phyloP scores from a whole-genome alignment of 306 rosid genomes.

The Gillenia trifoliata region DNA sequence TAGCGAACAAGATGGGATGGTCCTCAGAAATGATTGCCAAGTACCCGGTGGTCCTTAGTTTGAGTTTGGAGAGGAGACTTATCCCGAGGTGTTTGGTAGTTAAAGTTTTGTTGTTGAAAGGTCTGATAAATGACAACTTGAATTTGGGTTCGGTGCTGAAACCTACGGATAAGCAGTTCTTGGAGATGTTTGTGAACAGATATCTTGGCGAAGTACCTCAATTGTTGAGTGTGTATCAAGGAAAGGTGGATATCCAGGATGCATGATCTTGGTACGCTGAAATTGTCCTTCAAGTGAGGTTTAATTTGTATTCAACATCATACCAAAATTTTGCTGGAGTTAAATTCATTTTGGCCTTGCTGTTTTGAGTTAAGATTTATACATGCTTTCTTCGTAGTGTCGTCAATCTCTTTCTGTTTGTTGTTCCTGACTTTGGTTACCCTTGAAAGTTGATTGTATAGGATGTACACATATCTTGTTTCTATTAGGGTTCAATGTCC shows the following conservation, averaged over 20 bases:
- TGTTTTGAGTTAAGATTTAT: too few relatives aligned
- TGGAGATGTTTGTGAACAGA: not conserved
- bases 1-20: not conserved
- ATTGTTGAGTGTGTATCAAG: conserved; percentile 17
- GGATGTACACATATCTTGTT: not conserved
- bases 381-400: too few relatives aligned
- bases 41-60: not conserved
- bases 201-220: not conserved
- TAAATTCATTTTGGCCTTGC: too few relatives aligned
- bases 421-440: not conserved
- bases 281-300: not conserved
- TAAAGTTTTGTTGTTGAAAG: not conserved
- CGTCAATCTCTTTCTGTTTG: not conserved
- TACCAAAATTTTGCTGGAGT: too few relatives aligned
- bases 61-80: not conserved
- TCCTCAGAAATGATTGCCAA: not conserved
- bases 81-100: not conserved
- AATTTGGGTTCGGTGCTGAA: not conserved
- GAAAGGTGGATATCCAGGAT: conserved; percentile 3
- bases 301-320: not conserved
- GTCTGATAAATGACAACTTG: not conserved
- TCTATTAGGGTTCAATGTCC: not conserved
- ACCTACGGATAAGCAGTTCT: not conserved
- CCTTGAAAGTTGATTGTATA: not conserved
- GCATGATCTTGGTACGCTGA: not conserved